Conservation (phyloP, 345 rosid genomes). For the Salix purpurea region DNA sequence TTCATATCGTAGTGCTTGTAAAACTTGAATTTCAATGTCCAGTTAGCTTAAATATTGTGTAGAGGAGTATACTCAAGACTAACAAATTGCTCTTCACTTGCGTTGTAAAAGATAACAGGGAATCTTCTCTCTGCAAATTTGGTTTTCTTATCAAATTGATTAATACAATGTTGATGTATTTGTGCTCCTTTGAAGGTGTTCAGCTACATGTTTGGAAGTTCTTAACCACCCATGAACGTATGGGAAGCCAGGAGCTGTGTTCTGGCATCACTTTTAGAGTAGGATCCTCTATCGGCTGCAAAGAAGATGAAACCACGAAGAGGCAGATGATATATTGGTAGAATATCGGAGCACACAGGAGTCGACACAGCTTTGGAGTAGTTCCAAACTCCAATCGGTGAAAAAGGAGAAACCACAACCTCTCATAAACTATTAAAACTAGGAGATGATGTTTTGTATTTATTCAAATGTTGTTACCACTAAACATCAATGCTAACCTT, state of each 20-base stretch:
- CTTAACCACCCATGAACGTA: neutral
- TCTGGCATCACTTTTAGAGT: neutral
- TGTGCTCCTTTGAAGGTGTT: constrained; percentile 2
- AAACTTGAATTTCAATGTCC: neutral
- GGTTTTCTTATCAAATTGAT: neutral
- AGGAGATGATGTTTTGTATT: neutral
- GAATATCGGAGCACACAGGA: neutral
- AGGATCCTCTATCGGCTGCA: neutral
- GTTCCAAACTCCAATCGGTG: neutral
- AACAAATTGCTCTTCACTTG: neutral
- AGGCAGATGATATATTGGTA: neutral
- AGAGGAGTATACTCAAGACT: too few relatives aligned
- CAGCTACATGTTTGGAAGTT: neutral
- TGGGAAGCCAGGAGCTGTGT: neutral
- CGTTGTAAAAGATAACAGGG: neutral
- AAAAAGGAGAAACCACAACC: neutral
- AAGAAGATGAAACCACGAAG: neutral
- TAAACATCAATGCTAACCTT: neutral
- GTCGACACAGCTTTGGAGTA: neutral
- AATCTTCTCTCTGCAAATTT: neutral
- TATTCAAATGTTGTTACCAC: neutral
- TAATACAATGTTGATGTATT: neutral
- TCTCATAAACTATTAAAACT: neutral
- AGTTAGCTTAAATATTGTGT: too few relatives aligned
- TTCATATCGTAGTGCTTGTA: too few relatives aligned